Percentiles rank a stretch among this genome's conserved stretches.
phyloP scores from a whole-genome alignment of 1,139 yeast genomes.

The Entelexis paramagnoliae region DNA sequence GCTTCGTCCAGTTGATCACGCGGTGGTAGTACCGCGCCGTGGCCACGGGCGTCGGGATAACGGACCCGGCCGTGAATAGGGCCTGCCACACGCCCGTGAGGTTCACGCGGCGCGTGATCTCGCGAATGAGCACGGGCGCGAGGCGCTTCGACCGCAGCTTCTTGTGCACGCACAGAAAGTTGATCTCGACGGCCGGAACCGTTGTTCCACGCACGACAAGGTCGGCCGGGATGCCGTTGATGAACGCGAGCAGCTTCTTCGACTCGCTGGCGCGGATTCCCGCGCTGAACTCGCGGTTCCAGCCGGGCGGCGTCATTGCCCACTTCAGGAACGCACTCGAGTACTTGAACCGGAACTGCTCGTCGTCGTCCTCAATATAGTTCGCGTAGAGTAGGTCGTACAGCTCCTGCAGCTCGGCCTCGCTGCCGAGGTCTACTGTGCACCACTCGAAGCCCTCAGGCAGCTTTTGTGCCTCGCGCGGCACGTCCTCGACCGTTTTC shows the following conservation, averaged over 20 bases:
- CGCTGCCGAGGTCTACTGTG: slow-evolving; percentile 55
- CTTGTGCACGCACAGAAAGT: slow-evolving; percentile 88
- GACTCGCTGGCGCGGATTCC: slow-evolving; percentile 80
- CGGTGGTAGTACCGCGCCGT: slow-evolving; percentile 89
- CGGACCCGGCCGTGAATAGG: slow-evolving; percentile 82
- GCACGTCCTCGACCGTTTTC: slow-evolving; percentile 63
- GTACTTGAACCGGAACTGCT: slow-evolving; percentile 84
- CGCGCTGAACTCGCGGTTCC: slow-evolving; percentile 79
- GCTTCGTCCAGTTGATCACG: slow-evolving; percentile 83
- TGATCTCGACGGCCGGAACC: slow-evolving; percentile 73
- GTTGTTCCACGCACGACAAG: slow-evolving; percentile 50
- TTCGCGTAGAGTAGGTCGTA: slow-evolving; percentile 73
- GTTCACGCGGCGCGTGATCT: slow-evolving; percentile 88
- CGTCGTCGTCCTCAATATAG: slow-evolving; percentile 90
- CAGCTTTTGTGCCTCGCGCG: slow-evolving; percentile 58
- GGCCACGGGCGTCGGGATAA: slow-evolving; percentile 86
- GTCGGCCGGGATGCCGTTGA: slow-evolving; percentile 76
- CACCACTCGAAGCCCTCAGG: slow-evolving; percentile 82
- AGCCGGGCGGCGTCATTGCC: slow-evolving; percentile 94
- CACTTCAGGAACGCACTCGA: slow-evolving; percentile 74
- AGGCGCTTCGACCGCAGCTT: slow-evolving; percentile 85
- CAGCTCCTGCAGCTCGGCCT: slow-evolving; percentile 57
- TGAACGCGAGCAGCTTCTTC: slow-evolving; percentile 77
- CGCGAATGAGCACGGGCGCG: slow-evolving; percentile 89
- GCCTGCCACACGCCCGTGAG: slow-evolving; percentile 88